Evolutionary conservation across 257 asterid genomes (phyloP).

Genomic region (Nemophila menziesii): DNA sequence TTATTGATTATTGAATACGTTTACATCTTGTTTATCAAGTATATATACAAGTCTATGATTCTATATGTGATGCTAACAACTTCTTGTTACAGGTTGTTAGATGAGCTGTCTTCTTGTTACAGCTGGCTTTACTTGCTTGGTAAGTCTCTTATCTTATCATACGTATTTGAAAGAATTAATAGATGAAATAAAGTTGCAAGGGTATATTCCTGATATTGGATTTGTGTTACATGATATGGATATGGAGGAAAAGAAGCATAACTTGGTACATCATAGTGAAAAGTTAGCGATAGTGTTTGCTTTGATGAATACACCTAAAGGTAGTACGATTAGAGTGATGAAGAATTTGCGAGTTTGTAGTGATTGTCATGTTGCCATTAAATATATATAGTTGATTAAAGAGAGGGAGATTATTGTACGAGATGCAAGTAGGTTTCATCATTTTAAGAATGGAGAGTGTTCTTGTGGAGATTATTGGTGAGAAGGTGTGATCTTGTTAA

Average conservation of each 20-base stretch:
- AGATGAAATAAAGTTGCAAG: constrained; percentile 43
- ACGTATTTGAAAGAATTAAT: constrained; percentile 43
- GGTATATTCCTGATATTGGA: constrained; percentile 54
- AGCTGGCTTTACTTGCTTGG: no score
- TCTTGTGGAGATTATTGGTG: constrained; percentile 89
- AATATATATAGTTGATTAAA: constrained; percentile 43
- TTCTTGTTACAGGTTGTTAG: no score
- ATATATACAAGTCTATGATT: no score
- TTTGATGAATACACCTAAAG: constrained; percentile 41
- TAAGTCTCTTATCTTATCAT: no score
- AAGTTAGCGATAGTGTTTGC: constrained; percentile 80
- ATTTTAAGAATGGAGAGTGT: constrained; percentile 55
- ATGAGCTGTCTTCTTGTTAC: no score
- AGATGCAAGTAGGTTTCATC: constrained; percentile 78
- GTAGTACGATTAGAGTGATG: constrained; percentile 64
- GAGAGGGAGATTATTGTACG: constrained; percentile 50
- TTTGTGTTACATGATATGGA: constrained; percentile 72
- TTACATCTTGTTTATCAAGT: no score
- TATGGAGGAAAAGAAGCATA: constrained; percentile 56
- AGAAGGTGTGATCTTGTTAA: constrained; percentile 9
- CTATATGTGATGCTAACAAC: no score
- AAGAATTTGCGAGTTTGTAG: constrained; percentile 72
- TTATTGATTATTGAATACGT: no score
- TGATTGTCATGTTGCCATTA: constrained; percentile 68
- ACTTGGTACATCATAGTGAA: constrained; percentile 67